Base-by-base conservation (phyloP, 2,329 filamentous ascomycete species). In the Fusarium sp. region DNA sequence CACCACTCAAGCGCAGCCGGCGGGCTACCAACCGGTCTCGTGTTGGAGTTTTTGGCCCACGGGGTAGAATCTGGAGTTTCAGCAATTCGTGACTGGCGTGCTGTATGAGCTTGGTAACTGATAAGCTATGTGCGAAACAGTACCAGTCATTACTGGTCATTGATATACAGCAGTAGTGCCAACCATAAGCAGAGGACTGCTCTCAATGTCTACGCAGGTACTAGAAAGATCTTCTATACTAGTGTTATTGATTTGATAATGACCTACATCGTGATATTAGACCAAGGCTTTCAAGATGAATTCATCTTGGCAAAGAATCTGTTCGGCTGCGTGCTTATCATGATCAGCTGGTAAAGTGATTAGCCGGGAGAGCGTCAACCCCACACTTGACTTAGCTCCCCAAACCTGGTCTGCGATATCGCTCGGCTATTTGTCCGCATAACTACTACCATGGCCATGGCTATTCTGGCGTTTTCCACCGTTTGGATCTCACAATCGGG, bases 311-410 rank as follows among this genome's bases (percentile, higher is more conserved):
- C 33, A 43, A 38, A 65, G 26, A n/a, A 44, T 60, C 59, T n/a
- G 19, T 31, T 65, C 46, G 42, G 62, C 44, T 65, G 58, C 46
- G 57, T 69, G 67, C 63, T 67, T 71, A 73, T 73, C 71, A 68
- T 66, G 60, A 68, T 67, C 62, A 69, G 62, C 65, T 69, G 51
- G 56, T 31, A 51, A 38, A 62, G 63, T 61, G 62, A 61, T 62
- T 69, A 67, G 61, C 67, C 52, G 70, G 57, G 26, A 36, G 19
- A 61, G 50, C 24, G 45, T 24, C 43, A 64, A 71, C 70, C 70
- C 70, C 70, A 73, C 67, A 73, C 47, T 62, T 45, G 62, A 42
- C 61, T 49, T 70, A 62, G 70, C 47, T 57, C 46, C 36, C 55
- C 54, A 56, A 45, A 54, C 52, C 56, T 54, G 45, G 62, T 57